These are phyloP conservation scores for Crithidia fasciculata DNA, from an alignment of 208 protist species.

Conservation along the genomic window DNA sequence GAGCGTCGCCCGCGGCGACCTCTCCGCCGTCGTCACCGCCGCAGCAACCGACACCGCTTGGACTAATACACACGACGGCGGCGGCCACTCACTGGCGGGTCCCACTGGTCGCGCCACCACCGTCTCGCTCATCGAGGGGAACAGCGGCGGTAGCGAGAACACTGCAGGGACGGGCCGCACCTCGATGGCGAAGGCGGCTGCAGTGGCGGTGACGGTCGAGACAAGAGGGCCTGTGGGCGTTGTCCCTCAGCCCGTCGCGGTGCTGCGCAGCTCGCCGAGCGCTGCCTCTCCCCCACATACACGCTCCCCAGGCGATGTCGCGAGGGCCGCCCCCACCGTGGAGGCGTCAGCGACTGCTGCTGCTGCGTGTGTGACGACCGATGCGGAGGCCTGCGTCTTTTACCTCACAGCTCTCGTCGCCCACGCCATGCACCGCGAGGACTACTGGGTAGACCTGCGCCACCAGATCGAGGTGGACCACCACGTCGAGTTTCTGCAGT, in stretches of 20 bases:
- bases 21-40: conserved; percentile 4
- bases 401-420: conserved; percentile 55
- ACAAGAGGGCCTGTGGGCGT: not conserved
- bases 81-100: too few species aligned
- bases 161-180: not conserved
- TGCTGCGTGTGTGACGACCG: conserved; percentile 5
- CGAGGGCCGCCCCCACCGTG: not conserved
- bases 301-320: too few species aligned
- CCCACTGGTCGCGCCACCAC: too few species aligned
- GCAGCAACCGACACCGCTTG: too few species aligned
- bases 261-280: not conserved
- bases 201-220: not conserved
- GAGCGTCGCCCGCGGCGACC: conserved; percentile 19
- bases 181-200: not conserved
- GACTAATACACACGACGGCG: too few species aligned
- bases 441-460: conserved; percentile 71
- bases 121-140: too few species aligned
- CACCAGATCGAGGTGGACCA: conserved; percentile 78
- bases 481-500: conserved; percentile 63
- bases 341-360: not conserved
- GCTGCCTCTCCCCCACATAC: too few species aligned
- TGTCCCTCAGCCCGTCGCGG: not conserved
- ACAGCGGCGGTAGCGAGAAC: not conserved
- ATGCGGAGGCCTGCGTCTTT: conserved; percentile 19
- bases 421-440: conserved; percentile 42